These are phyloP conservation scores for Psilocybe azurescens DNA, from an alignment of 768 basidiomycete genomes.

Conservation along the genomic window DNA sequence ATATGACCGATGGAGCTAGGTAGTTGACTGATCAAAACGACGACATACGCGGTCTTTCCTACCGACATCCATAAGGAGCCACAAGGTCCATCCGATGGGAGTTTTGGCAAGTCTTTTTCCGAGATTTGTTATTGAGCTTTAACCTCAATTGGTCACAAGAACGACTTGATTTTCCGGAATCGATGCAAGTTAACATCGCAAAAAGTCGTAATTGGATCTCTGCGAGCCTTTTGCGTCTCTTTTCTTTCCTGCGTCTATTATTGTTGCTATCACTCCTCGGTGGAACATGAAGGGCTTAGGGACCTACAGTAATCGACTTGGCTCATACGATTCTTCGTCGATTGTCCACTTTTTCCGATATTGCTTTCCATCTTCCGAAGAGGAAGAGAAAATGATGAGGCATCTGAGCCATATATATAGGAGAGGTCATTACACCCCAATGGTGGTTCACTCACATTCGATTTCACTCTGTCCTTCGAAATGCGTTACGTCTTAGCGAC, in stretches of 20 bases:
- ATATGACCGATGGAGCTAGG: not conserved
- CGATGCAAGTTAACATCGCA: not conserved
- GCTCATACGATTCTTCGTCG: not conserved
- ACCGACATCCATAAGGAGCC: not conserved
- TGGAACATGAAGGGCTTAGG: not conserved
- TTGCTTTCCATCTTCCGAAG: not conserved
- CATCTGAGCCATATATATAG: not conserved
- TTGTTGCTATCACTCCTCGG: not conserved
- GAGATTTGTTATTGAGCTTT: not conserved
- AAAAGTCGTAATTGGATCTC: not conserved
- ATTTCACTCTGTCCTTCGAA: not conserved
- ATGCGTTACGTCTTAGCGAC: constrained; percentile 32
- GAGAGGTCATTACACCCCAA: not conserved
- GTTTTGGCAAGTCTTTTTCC: not conserved
- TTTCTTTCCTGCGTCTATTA: not conserved
- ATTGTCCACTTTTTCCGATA: not conserved
- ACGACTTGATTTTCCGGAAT: not conserved
- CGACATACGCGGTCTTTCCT: not conserved
- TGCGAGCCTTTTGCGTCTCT: not conserved
- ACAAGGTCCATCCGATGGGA: constrained; percentile 1
- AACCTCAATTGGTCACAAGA: not conserved
- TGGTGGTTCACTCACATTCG: not conserved
- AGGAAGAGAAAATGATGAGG: not conserved
- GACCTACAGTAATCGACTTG: not conserved
- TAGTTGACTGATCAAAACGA: not conserved